These are phyloP conservation scores for Oryza meridionalis DNA, from an alignment of 176 grass and related monocot species.

Conservation along the genomic window DNA sequence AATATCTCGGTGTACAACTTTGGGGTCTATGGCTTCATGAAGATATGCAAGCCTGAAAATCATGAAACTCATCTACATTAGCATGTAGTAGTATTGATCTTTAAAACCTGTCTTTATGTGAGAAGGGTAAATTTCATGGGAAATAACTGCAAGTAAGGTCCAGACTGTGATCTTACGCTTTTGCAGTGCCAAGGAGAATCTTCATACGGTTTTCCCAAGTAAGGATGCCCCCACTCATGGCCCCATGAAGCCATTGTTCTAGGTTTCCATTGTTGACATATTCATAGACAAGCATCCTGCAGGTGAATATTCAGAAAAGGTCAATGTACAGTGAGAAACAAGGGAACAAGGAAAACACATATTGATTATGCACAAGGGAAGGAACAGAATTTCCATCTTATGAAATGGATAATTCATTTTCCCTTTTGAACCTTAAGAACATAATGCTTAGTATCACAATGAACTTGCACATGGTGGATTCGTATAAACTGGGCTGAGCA, in stretches of 20 bases:
- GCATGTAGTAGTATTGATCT: slow-evolving; percentile 6
- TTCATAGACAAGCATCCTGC: slow-evolving; percentile 98
- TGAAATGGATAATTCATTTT: slow-evolving; percentile 19
- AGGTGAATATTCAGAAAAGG: slow-evolving; percentile 36
- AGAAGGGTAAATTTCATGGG: not conserved
- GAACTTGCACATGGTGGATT: slow-evolving; percentile 17
- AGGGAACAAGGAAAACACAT: not conserved
- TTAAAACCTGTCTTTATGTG: not conserved
- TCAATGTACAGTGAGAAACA: slow-evolving; percentile 22
- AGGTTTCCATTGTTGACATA: slow-evolving; percentile 99
- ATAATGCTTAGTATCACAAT: slow-evolving; percentile 19
- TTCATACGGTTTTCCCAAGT: slow-evolving; percentile 93
- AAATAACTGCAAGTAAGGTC: slow-evolving; percentile 17
- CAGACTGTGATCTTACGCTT: slow-evolving; percentile 68
- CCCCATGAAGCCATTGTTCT: slow-evolving; percentile 98
- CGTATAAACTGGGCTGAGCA: slow-evolving; percentile 21
- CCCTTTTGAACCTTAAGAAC: slow-evolving; percentile 8
- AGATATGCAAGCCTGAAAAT: slow-evolving; percentile 82
- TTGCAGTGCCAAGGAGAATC: slow-evolving; percentile 87
- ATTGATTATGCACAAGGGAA: slow-evolving; percentile 8
- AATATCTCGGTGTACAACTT: slow-evolving; percentile 96
- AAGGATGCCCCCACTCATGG: slow-evolving; percentile 70
- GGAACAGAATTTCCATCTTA: not conserved
- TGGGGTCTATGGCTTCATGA: slow-evolving; percentile 95
- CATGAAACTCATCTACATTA: slow-evolving; percentile 26